Base-by-base conservation (phyloP, 495 filamentous ascomycete genomes). In the Tuber magnatum region DNA sequence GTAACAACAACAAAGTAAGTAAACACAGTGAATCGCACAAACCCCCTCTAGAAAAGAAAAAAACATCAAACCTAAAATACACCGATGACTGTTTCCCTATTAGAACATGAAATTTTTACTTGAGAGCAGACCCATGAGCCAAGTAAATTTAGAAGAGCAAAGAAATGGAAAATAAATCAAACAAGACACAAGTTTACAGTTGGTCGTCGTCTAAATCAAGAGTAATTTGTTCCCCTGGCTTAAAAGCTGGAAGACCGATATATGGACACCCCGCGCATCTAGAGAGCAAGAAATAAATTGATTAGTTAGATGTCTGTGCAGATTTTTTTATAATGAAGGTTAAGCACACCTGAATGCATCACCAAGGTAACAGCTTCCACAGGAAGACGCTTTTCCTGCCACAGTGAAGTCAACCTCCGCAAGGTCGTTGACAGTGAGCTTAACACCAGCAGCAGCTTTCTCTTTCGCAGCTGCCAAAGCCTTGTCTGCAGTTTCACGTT, bases 351-450 rank as follows among this genome's bases (percentile, higher is more conserved):
- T 85, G 83, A 94, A 94, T 8, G 93, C 93, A 84, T 99, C 95
- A 39, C 95, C 95, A 18, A 99, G 86, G 42, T 93, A 91, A 82
- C 95, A 98, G 82, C 92, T 97, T 4, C 93, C 93, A 83, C 95
- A 99, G 16, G 91, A 94, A 14, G 96, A 94, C 0, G 93, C 91
- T 86, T 97, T 98, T 72, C 96, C 95, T 81, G 94, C 87, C 24
- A 99, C 94, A 2, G 95, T 99, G 83, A 98, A 97, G 83, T 99
- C 95, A 28, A 98, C 86, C 83, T 97, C 93, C 75, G 87, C 89
- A 71, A 99, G 85, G 80, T 98, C 95, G 78, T 91, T 89, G 2
- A 89, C 85, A 46, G 87, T 87, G 71, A 98, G 86, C 86, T 97
- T 97, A 70, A 93, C 82, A 39, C 86, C 82, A 68, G 85, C 82